Evolutionary conservation across 495 filamentous ascomycete species (phyloP), one percentile per base, ranked within the genome.

Genomic region (Tuber melanosporum): DNA sequence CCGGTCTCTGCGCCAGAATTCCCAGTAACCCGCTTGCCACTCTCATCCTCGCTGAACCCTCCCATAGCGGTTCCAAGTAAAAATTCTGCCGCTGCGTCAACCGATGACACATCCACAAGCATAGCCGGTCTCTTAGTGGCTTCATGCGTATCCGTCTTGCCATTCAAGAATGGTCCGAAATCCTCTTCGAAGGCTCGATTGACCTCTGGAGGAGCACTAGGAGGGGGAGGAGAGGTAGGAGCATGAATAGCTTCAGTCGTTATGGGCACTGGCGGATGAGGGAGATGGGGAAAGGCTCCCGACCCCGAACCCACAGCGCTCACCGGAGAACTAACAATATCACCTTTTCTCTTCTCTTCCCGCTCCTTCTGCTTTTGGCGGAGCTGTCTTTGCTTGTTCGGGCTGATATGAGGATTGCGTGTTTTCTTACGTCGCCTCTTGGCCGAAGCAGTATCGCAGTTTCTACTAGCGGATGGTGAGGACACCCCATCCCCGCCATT

Each of bases 111-210:
- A 10, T 79, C 62, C 19, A 76, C 52, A 45, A 75, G 71, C 26
- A 75, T 49, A 70, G 75, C 45, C 39, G 73, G 71, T 43, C 75
- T 8, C 47, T 57, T 45, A 20, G 69, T 14, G 49, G 42, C 75
- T 10, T 83, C 82, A 3, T 74, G 73, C 69, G 78, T 70, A 14
- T 79, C 72, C 19, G 49, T 49, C 12, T 76, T 74, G 72, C 77
- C 71, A 73, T 74, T 71, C 14, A 80, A 46, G 44, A 80, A 52
- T 26, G 77, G 77, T 14, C 78, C 78, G 49, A 80, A 80, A 43
- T 80, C 78, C 36, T 80, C 78, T 36, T 80, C 77, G 42, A 80
- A 80, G 46, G 78, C 78, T 76, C 74, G 79, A 74, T 80, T 80
- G 66, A 76, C 71, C 41, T 43, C 72, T 14, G 26, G 57, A 8